phyloP scores from a whole-genome alignment of 495 filamentous ascomycete species.

The Articulospora tetracladia region DNA sequence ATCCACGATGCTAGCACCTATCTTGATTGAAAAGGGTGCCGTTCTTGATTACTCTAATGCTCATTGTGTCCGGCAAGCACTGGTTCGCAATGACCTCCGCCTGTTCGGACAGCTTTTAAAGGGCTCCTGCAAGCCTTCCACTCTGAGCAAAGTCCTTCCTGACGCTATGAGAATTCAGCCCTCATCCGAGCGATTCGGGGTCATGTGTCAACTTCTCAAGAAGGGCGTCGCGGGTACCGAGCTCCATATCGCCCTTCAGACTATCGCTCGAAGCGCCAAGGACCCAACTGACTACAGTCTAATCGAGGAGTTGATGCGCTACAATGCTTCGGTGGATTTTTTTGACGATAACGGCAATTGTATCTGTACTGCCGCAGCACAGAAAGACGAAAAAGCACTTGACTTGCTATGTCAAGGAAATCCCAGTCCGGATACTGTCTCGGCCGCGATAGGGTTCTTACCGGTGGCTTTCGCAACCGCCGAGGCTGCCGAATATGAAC shows the following conservation, averaged over 20 bases:
- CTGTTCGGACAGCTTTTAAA: neutral
- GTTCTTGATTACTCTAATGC: conserved; percentile 1
- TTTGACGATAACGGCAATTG: conserved; percentile 4
- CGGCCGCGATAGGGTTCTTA: neutral
- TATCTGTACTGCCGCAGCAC: neutral
- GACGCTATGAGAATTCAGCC: conserved; percentile 1
- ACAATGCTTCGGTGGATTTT: conserved; percentile 1
- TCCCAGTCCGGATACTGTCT: conserved; percentile 2
- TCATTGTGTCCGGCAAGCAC: conserved; percentile 1
- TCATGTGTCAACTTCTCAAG: neutral
- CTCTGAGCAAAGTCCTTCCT: neutral
- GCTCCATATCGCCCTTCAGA: conserved; percentile 3
- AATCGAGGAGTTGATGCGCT: neutral
- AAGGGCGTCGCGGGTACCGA: neutral
- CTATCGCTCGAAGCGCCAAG: neutral
- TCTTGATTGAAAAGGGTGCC: conserved; percentile 4
- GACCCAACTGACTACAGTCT: conserved; percentile 3
- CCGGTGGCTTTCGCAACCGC: neutral
- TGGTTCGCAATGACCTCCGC: conserved; percentile 1
- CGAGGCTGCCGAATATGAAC: conserved; percentile 1
- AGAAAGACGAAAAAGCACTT: neutral
- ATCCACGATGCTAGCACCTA: neutral
- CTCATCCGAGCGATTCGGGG: neutral
- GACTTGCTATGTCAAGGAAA: neutral
- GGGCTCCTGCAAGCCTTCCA: neutral